Base-by-base conservation (phyloP, 306 rosid species). In the Acacia acuminata region DNA sequence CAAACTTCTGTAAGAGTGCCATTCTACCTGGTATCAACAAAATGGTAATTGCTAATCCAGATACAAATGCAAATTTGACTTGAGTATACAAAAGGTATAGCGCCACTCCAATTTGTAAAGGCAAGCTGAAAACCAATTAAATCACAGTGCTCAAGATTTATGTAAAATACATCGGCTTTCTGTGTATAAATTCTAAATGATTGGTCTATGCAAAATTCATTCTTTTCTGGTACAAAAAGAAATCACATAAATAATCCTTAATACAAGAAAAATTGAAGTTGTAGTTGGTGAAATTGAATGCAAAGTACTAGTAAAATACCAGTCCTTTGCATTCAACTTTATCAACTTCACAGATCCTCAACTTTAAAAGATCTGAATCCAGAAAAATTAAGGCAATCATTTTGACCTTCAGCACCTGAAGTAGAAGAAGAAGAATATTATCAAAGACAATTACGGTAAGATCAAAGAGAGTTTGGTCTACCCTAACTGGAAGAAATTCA, bases 71-170 rank as follows among this genome's bases (percentile, higher is more conserved):
- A 81, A 93, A 93, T 84, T 92, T 92, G 89, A 95, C 99, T 91
- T 95, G 98, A 60, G 87, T 89, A 72, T 93, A 95, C 83, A 95
- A 79, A 85, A 95, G 97, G 84, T 82, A 95, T 85, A 95, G 84
- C 60, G 99, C 99, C 78, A 93, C 84, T 80, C 94, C 97, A 81
- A 95, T 95, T 93, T 95, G 99, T 65, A 95, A 91, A 83, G 99
- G 99, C 89, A 95, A 83, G 90, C 99, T 95, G 97, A 88, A 89
- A 92, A 86, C 13, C 80, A 84, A 83, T 20, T 45, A 81, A 78
- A 79, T 42, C 50, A 38, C 55, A 61, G 24, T 75, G 55, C 55
- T 84, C 81, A 66, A 80, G 74, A 77, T 83, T 32, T 58, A 64
- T 30, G 63, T 8, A 40, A 50, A 61, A 13, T 34, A 78, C 60